Conservation (phyloP, 805 yeast species). For the Nakazawaea ambrosiae region DNA sequence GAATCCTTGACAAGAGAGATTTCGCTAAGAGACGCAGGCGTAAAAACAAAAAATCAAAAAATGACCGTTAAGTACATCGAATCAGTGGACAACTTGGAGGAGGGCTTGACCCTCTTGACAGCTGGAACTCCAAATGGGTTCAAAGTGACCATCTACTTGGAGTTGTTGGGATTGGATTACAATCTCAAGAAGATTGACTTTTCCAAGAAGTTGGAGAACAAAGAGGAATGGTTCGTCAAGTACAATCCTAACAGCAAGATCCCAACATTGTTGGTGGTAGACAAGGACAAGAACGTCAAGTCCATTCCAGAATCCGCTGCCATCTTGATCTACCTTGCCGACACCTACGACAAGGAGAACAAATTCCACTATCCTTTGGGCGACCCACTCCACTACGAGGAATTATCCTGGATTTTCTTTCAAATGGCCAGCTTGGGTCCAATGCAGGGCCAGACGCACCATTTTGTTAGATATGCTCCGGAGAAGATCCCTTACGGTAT, state of each 20-base stretch:
- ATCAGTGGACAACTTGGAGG: too few relatives aligned
- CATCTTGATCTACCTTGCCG: constrained; percentile 51
- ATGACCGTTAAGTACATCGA: too few relatives aligned
- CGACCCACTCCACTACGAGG: constrained; percentile 40
- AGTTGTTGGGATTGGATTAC: constrained; percentile 34
- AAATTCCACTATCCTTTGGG: constrained; percentile 34
- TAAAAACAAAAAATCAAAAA: too few relatives aligned
- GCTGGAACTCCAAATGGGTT: constrained; percentile 39
- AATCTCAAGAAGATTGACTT: constrained; percentile 36
- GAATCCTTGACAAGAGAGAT: too few relatives aligned
- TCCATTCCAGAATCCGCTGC: constrained; percentile 53
- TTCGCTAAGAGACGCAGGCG: too few relatives aligned
- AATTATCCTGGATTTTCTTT: constrained; percentile 46
- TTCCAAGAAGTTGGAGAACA: constrained; percentile 31
- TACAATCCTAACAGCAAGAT: constrained; percentile 60
- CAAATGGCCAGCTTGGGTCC: constrained; percentile 58
- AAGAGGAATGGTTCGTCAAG: constrained; percentile 49
- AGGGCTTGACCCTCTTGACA: constrained; percentile 11
- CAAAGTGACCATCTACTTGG: constrained; percentile 34
- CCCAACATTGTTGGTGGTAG: constrained; percentile 42
- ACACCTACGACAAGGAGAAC: constrained; percentile 49
- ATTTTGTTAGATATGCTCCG: constrained; percentile 35
- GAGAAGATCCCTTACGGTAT: constrained; percentile 51
- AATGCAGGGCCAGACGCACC: constrained; percentile 54
- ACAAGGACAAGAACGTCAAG: constrained; percentile 33